Percentiles rank a stretch among this genome's conserved stretches.
phyloP scores from a whole-genome alignment of 768 basidiomycete genomes.

The Tremella yokohamensis region DNA sequence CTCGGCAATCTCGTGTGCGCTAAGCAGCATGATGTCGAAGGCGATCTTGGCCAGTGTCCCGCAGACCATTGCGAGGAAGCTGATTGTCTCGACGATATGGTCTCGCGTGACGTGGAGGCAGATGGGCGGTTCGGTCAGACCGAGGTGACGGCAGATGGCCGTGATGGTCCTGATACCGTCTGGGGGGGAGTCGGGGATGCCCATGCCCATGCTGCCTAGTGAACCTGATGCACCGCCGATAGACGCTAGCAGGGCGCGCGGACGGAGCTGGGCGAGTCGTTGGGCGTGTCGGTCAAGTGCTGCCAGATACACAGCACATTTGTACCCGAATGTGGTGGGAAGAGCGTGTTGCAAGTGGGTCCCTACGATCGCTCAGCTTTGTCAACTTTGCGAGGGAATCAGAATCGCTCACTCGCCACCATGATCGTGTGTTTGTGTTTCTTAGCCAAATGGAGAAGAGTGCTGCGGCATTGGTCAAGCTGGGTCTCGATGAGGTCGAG shows the following conservation, averaged over 20 bases:
- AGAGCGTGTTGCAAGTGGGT: constrained; percentile 20
- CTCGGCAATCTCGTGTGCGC: constrained; percentile 8
- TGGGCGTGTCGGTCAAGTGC: constrained; percentile 10
- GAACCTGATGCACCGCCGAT: constrained; percentile 12
- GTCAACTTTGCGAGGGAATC: not conserved
- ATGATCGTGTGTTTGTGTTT: constrained; percentile 9
- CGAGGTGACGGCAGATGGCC: not conserved
- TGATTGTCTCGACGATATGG: constrained; percentile 9
- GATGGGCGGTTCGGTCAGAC: constrained; percentile 8
- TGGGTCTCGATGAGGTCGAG: too few species aligned
- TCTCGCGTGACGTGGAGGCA: constrained; percentile 12
- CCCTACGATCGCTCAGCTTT: too few species aligned
- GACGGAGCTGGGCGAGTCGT: constrained; percentile 10
- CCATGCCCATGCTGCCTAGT: constrained; percentile 3
- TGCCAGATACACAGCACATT: constrained; percentile 11
- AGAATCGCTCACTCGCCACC: constrained; percentile 3
- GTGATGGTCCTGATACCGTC: not conserved
- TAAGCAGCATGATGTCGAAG: constrained; percentile 14
- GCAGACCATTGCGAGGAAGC: constrained; percentile 14
- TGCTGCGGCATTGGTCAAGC: not conserved
- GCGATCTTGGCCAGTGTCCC: constrained; percentile 17
- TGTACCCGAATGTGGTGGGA: constrained; percentile 19
- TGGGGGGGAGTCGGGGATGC: not conserved
- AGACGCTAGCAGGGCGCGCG: constrained; percentile 1
- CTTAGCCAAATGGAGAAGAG: constrained; percentile 5